Conservation (phyloP, 2,329 filamentous ascomycete genomes). For the Ploettnerulaceae sp. region DNA sequence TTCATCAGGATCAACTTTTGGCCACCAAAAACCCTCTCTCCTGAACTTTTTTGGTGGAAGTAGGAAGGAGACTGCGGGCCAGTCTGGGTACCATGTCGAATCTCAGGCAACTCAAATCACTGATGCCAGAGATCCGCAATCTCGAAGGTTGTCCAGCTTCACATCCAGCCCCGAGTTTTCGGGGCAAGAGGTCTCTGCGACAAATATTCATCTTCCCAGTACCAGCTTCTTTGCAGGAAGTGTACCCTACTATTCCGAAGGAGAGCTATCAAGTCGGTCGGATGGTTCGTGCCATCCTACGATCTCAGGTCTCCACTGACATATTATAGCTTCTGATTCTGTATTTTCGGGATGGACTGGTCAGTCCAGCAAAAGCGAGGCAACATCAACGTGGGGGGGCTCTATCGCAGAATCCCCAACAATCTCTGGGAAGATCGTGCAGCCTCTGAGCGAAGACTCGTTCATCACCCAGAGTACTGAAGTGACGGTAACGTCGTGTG, state of each 20-base stretch:
- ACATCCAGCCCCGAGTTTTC: slow-evolving; percentile 9
- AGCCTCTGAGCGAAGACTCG: slow-evolving; percentile 40
- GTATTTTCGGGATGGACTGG: slow-evolving; percentile 43
- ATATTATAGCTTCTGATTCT: slow-evolving; percentile 37
- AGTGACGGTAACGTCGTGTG: slow-evolving; percentile 35
- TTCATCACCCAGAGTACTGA: slow-evolving; percentile 41
- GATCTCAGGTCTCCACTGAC: neutral
- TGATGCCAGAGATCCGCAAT: neutral
- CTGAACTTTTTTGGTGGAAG: slow-evolving; percentile 13
- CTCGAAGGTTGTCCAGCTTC: slow-evolving; percentile 8
- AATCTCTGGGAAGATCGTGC: slow-evolving; percentile 31
- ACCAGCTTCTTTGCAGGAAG: slow-evolving; percentile 6
- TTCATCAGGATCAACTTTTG: slow-evolving; percentile 9
- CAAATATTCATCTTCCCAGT: neutral
- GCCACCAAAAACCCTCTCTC: slow-evolving; percentile 11
- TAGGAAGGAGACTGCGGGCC: slow-evolving; percentile 4
- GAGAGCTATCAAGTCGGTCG: slow-evolving; percentile 21
- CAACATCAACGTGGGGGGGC: slow-evolving; percentile 34
- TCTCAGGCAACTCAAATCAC: neutral
- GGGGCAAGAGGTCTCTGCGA: neutral
- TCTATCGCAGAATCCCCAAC: slow-evolving; percentile 30
- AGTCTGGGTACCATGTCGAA: neutral
- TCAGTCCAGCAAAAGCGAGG: slow-evolving; percentile 33
- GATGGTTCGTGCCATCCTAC: slow-evolving; percentile 17
- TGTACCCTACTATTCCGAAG: slow-evolving; percentile 10